phyloP scores from a whole-genome alignment of 2,329 filamentous ascomycete genomes.

The Orbilia blumenaviensis region DNA sequence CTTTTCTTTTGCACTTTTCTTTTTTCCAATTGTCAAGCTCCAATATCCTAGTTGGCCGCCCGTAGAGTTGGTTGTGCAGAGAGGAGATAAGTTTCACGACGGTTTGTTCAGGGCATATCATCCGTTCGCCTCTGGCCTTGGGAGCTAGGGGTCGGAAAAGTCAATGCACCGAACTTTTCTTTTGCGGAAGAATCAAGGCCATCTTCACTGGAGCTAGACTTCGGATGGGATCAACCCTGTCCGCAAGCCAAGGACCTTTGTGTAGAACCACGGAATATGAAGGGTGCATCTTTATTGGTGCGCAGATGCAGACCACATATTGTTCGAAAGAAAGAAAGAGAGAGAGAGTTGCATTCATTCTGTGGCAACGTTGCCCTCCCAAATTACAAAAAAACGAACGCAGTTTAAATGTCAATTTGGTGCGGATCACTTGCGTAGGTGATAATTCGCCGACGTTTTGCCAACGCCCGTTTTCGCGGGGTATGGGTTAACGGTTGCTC shows the following conservation, averaged over 20 bases:
- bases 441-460: constrained; percentile 7
- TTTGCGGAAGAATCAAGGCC: constrained; percentile 45
- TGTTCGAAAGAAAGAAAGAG: not conserved
- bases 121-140: constrained; percentile 43
- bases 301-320: not conserved
- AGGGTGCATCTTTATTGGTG: not conserved
- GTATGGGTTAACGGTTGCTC: constrained; percentile 10
- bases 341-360: not conserved
- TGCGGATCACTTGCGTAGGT: not conserved
- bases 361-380: not conserved
- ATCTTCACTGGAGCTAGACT: constrained; percentile 31
- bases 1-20: not conserved
- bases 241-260: constrained; percentile 13
- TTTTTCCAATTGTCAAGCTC: constrained; percentile 2
- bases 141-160: constrained; percentile 37
- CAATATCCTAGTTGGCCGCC: constrained; percentile 24
- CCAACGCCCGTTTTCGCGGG: not conserved
- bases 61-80: constrained; percentile 40
- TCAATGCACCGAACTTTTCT: constrained; percentile 33
- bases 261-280: constrained; percentile 45
- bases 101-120: constrained; percentile 41
- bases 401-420: not conserved
- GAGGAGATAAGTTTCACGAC: constrained; percentile 47
- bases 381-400: not conserved
- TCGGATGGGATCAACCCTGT: constrained; percentile 41